Conservation (phyloP, 257 asterid species). For the Linderniella brevidens region DNA sequence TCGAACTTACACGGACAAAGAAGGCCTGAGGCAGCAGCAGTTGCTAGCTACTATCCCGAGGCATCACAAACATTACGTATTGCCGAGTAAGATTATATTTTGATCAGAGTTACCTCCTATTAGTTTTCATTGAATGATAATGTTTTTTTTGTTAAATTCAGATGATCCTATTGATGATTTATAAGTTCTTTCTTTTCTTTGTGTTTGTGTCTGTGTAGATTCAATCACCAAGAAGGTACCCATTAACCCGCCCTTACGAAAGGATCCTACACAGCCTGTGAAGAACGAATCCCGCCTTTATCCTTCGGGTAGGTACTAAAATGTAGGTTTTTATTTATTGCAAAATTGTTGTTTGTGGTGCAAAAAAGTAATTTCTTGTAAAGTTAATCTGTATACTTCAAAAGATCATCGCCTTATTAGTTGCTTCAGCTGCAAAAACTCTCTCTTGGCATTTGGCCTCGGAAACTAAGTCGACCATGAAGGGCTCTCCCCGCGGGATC, state of each 20-base stretch:
- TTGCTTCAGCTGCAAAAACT: constrained; percentile 61
- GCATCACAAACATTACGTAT: constrained; percentile 87
- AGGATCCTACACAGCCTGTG: not conserved
- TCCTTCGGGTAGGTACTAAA: constrained; percentile 36
- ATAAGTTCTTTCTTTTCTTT: not conserved
- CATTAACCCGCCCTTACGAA: constrained; percentile 54
- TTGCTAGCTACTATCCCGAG: constrained; percentile 75
- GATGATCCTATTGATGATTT: constrained; percentile 5
- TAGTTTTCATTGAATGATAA: no score
- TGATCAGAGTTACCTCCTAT: no score
- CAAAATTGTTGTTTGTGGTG: no score
- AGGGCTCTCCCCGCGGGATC: constrained; percentile 22
- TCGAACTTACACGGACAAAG: constrained; percentile 59
- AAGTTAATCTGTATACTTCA: no score
- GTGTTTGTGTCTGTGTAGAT: constrained; percentile 24
- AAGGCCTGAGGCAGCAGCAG: constrained; percentile 93
- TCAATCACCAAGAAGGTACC: constrained; percentile 79
- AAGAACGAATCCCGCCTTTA: constrained; percentile 19
- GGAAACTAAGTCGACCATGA: constrained; percentile 58
- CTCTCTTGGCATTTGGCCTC: constrained; percentile 98
- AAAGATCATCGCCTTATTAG: constrained; percentile 10
- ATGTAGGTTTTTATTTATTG: no score
- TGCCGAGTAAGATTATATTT: constrained; percentile 63
- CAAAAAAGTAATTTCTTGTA: no score
- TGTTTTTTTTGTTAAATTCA: no score